These are phyloP conservation scores for Pythium utonaiense DNA, from an alignment of 352 stramenopile species.

Conservation along the genomic window DNA sequence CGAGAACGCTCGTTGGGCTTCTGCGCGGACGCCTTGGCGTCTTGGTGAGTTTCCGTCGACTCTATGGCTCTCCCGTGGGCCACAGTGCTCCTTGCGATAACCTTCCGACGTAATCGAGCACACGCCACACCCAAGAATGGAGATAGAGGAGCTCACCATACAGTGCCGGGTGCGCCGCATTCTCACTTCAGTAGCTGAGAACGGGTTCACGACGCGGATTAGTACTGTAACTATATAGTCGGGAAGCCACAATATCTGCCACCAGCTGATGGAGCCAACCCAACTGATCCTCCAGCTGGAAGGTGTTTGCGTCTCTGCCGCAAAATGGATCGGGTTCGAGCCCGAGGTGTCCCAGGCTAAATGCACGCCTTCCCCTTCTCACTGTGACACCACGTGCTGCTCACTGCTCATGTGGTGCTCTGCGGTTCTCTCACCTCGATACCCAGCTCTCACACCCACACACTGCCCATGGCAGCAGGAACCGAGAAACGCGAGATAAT, in stretches of 20 bases:
- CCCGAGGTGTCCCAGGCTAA: not conserved
- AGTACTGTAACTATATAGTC: not conserved
- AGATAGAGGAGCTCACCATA: too few relatives aligned
- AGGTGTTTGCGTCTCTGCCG: constrained; percentile 1
- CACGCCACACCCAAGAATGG: too few relatives aligned
- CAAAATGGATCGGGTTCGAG: not conserved
- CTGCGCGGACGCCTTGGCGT: not conserved
- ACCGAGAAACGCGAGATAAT: not conserved
- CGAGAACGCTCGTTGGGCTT: not conserved
- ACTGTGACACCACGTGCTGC: not conserved
- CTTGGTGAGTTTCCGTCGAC: constrained; percentile 2
- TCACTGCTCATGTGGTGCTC: not conserved
- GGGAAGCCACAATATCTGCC: not conserved
- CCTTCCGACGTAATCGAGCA: not conserved
- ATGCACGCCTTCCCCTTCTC: not conserved
- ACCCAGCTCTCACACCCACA: not conserved
- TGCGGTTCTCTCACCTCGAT: not conserved
- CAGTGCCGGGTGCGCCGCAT: too few relatives aligned
- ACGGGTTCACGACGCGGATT: too few relatives aligned
- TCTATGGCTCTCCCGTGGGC: not conserved
- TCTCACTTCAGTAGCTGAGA: too few relatives aligned
- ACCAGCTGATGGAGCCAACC: not conserved
- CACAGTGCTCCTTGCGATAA: not conserved
- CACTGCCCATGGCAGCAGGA: not conserved
- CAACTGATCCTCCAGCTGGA: constrained; percentile 3